Conservation (phyloP, 331 rosid genomes). For the Pyracantha coccinea region DNA sequence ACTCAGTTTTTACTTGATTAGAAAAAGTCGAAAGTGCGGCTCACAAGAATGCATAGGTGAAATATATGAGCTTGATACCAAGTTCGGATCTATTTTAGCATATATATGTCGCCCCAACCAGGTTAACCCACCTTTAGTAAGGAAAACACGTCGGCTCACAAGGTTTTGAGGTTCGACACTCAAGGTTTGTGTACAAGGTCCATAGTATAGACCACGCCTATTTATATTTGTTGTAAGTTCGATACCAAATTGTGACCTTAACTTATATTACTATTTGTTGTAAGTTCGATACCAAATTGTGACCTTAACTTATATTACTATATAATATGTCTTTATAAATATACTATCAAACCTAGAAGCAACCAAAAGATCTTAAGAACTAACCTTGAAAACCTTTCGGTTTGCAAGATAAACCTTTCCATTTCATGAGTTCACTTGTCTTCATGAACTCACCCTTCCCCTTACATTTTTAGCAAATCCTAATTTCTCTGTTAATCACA, state of each 20-base stretch:
- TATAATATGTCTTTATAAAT: too few relatives aligned
- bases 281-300: background rate
- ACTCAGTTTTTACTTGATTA: too few relatives aligned
- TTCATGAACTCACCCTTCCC: background rate
- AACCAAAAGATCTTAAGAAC: background rate
- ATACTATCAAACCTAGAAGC: background rate
- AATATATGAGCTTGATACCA: background rate
- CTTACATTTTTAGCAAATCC: slow-evolving; percentile 1
- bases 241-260: too few relatives aligned
- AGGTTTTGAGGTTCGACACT: background rate
- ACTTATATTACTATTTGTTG: too few relatives aligned
- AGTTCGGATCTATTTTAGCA: too few relatives aligned
- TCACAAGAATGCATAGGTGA: background rate
- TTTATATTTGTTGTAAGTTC: too few relatives aligned
- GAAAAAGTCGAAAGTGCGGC: fast-evolving
- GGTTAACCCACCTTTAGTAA: background rate
- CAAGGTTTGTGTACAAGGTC: background rate
- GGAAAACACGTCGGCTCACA: background rate
- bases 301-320: too few relatives aligned
- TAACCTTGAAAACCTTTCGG: background rate
- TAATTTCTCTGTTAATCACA: background rate
- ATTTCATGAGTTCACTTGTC: background rate
- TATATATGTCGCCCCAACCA: background rate
- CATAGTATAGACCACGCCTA: background rate
- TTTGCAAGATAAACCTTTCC: background rate